Percentiles rank a stretch among this genome's conserved stretches.
Conservation (phyloP, 768 basidiomycete genomes). For the Boletus edulis region DNA sequence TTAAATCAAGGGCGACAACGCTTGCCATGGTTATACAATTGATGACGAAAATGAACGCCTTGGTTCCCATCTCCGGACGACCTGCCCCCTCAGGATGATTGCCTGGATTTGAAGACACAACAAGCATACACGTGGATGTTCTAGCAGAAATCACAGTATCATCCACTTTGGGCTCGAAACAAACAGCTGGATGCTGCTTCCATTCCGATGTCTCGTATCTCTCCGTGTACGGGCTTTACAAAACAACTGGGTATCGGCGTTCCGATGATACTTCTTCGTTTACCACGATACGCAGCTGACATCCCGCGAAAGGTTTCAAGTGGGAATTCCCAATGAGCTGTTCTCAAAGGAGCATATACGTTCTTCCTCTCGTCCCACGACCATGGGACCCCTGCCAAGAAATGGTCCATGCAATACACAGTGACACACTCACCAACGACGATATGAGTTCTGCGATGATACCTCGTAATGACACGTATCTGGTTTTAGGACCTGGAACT, state of each 20-base stretch:
- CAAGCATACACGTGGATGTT: background rate
- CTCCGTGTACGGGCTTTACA: background rate
- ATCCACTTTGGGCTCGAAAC: background rate
- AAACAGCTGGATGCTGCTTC: too few relatives aligned
- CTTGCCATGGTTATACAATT: background rate
- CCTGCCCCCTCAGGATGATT: background rate
- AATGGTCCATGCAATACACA: background rate
- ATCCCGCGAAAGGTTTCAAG: conserved; percentile 11
- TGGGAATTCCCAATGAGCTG: background rate
- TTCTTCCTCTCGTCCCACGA: background rate
- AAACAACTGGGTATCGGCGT: background rate
- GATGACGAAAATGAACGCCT: too few relatives aligned
- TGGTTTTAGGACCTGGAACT: too few relatives aligned
- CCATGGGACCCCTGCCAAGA: conserved; percentile 1
- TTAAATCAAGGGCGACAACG: background rate
- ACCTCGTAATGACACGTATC: too few relatives aligned
- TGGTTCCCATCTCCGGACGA: background rate
- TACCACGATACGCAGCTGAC: background rate
- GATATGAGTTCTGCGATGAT: too few relatives aligned
- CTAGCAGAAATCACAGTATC: too few relatives aligned
- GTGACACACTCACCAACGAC: too few relatives aligned
- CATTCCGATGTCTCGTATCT: background rate
- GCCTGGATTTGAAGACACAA: background rate
- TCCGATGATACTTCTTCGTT: background rate
- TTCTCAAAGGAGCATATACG: too few relatives aligned